Percentiles rank a stretch among this genome's conserved stretches.
These are phyloP conservation scores for Neofusicoccum umdonicola DNA, from an alignment of 2,329 filamentous ascomycete genomes.

Conservation along the genomic window DNA sequence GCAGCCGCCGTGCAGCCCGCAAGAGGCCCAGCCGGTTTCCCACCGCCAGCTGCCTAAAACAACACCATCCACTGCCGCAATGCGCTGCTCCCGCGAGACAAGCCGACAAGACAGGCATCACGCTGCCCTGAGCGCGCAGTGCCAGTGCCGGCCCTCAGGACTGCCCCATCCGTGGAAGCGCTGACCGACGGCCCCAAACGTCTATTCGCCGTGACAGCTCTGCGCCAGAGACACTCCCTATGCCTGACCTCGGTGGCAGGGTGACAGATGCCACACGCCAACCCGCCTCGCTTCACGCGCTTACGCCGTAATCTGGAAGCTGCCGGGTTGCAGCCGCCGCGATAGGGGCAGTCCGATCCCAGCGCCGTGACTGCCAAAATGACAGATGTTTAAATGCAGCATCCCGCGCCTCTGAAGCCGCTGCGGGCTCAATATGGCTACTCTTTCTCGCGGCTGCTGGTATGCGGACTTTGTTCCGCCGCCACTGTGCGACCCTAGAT, in stretches of 20 bases:
- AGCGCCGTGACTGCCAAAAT: not conserved
- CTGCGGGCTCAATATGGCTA: not conserved
- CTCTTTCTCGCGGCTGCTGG: too few species aligned
- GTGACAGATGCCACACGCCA: not conserved
- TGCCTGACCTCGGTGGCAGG: not conserved
- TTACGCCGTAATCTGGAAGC: constrained; percentile 4
- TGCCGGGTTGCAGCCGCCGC: not conserved
- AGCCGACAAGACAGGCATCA: not conserved
- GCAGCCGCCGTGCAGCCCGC: constrained; percentile 17
- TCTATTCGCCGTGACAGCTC: not conserved
- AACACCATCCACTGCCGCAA: not conserved
- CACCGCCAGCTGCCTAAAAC: not conserved
- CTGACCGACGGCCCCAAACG: too few species aligned
- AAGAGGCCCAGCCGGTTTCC: not conserved
- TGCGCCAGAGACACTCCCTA: not conserved
- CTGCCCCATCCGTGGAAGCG: not conserved
- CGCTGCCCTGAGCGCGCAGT: not conserved
- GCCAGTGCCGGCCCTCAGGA: not conserved
- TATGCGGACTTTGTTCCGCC: not conserved
- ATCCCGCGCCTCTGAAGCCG: not conserved
- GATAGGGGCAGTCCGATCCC: not conserved
- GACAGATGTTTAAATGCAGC: not conserved
- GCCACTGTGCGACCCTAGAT: not conserved
- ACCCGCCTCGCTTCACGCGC: constrained; percentile 14
- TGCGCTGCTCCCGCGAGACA: not conserved